These are phyloP conservation scores for Spongospora subterranea DNA, from an alignment of 208 protist genomes.

Conservation along the genomic window DNA sequence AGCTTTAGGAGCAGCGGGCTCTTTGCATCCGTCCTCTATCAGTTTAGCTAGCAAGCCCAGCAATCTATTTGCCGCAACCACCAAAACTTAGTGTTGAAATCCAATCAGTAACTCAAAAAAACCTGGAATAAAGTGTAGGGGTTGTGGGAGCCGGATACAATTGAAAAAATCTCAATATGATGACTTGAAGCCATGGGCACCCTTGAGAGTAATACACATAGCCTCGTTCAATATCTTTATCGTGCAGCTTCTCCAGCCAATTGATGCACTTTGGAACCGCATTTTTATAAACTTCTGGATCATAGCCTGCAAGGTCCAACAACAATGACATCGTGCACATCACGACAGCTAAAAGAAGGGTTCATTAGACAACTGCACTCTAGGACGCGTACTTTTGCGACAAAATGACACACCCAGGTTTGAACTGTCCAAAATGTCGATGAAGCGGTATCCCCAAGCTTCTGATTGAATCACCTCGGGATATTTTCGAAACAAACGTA, in stretches of 20 bases:
- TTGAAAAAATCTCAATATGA: constrained; percentile 93
- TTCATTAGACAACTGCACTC: neutral
- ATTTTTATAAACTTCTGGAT: constrained; percentile 64
- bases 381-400: neutral
- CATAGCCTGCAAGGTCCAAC: constrained; percentile 77
- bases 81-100: constrained; percentile 50
- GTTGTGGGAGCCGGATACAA: constrained; percentile 85
- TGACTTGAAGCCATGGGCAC: constrained; percentile 97
- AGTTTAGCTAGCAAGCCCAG: neutral
- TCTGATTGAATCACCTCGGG: constrained; percentile 79
- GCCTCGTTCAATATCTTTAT: constrained; percentile 69
- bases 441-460: constrained; percentile 79
- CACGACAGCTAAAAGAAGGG: constrained; percentile 7
- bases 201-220: constrained; percentile 97
- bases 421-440: constrained; percentile 81
- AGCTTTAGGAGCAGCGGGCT: constrained; percentile 8
- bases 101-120: too few relatives aligned
- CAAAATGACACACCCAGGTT: constrained; percentile 88
- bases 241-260: constrained; percentile 74
- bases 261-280: constrained; percentile 81
- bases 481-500: constrained; percentile 93
- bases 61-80: constrained; percentile 15
- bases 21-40: neutral
- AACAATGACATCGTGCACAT: constrained; percentile 86
- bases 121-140: constrained; percentile 4